Base-by-base conservation (phyloP, 495 filamentous ascomycete genomes). In the Platismatia glauca region DNA sequence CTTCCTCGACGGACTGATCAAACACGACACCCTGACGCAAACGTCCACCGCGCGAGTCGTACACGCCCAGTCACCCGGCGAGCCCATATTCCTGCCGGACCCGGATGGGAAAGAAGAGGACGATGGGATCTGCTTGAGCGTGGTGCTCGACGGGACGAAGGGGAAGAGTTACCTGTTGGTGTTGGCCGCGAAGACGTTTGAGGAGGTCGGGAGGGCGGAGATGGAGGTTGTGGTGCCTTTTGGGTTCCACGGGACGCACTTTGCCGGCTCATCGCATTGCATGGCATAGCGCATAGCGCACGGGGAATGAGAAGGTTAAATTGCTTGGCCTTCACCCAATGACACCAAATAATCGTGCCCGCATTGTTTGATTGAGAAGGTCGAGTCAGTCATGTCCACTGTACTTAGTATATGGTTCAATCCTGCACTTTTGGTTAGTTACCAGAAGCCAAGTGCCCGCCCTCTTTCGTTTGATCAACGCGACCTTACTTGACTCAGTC, bases 31-130 rank as follows among this genome's bases (percentile, higher is more conserved):
- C 7, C 70, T 74, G 16, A 86, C 82, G 0, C 71, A 78, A 34
- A 73, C 48, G 71, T 4, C 71, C 73, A n/a, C 90, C 85, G 89
- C 71, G 75, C 4, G 73, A 70, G 15, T 62, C 37, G n/a, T 37
- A 1, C 76, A 81, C 55, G 86, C 80, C 0, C 87, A 91, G 57
- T 87, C 81, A 0, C 86, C 89, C 0, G 85, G 88, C 5, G 89
- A 93, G 67, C 78, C 88, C 0, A 85, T 92, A 53, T 91, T 93
- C 64, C 76, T 92, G 0, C 76, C 83, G 0, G 73, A 84, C 34
- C 71, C 71, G 0, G 64, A 73, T 0, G 71, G 69, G 7, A 71
- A 63, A 0, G 66, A 67, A 9, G 81, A 76, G 27, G 89, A 94
- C 68, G 85, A 88, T 41, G 89, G 89, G 0, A 81, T 90, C 1